Evolutionary conservation across 352 stramenopile genomes (phyloP).

Genomic region (Albugo candida): DNA sequence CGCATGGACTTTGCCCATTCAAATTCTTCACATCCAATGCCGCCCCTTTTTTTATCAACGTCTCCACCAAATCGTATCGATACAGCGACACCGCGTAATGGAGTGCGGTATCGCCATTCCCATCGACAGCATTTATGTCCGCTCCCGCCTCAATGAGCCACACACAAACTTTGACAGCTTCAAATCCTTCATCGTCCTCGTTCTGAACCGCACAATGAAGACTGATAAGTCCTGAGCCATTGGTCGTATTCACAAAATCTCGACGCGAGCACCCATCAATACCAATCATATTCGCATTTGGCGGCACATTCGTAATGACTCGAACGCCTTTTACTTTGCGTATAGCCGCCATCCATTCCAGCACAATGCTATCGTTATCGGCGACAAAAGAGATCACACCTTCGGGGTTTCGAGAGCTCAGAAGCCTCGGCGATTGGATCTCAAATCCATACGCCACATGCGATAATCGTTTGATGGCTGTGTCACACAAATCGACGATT

Average conservation of each 20-base stretch:
- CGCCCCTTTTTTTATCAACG: constrained; percentile 71
- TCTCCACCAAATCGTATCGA: constrained; percentile 63
- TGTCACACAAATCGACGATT: constrained; percentile 67
- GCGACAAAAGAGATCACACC: constrained; percentile 71
- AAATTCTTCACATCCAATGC: constrained; percentile 54
- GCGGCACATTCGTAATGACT: constrained; percentile 37
- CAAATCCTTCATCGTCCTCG: constrained; percentile 78
- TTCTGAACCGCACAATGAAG: constrained; percentile 73
- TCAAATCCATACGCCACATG: constrained; percentile 76
- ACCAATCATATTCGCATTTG: constrained; percentile 81
- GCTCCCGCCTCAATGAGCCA: constrained; percentile 78
- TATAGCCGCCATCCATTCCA: constrained; percentile 76
- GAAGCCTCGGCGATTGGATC: constrained; percentile 61
- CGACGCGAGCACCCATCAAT: constrained; percentile 60
- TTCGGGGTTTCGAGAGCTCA: constrained; percentile 65
- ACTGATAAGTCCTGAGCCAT: constrained; percentile 62
- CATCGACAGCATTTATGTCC: constrained; percentile 52
- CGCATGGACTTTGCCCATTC: constrained; percentile 36
- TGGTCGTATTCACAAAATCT: constrained; percentile 77
- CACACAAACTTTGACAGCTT: constrained; percentile 66
- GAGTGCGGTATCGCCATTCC: constrained; percentile 67
- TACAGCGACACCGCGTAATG: constrained; percentile 74
- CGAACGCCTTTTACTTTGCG: constrained; percentile 69
- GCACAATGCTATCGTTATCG: constrained; percentile 62
- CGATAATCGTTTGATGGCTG: constrained; percentile 60